A percentile compares a stretch with the other conserved stretches of the same genome.
Conservation (phyloP, 2,329 filamentous ascomycete species). For the Stagonosporopsis tanaceti region DNA sequence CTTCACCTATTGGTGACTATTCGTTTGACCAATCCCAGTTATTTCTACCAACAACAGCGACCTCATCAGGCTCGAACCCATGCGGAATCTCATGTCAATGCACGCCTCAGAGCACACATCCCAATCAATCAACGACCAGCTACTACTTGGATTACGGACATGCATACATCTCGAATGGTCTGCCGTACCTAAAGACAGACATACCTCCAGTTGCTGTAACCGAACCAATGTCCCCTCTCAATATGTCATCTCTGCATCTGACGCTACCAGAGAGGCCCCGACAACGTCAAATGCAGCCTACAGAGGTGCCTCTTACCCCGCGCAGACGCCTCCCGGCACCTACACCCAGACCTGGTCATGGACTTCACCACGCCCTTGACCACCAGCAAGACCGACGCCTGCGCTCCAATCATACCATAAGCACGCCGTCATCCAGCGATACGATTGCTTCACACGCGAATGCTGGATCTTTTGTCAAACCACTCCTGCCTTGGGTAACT, state of each 20-base stretch:
- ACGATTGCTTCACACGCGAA: not conserved
- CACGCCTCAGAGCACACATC: conserved; percentile 23
- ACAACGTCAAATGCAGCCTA: conserved; percentile 21
- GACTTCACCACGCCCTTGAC: conserved; percentile 39
- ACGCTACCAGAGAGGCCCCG: conserved; percentile 38
- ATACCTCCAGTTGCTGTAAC: conserved; percentile 14
- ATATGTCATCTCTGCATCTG: conserved; percentile 41
- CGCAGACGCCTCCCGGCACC: conserved; percentile 45
- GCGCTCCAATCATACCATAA: conserved; percentile 34
- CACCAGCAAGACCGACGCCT: conserved; percentile 44
- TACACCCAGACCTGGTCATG: conserved; percentile 37
- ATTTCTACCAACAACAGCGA: conserved; percentile 31
- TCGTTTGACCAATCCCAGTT: conserved; percentile 28
- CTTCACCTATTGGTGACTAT: conserved; percentile 41
- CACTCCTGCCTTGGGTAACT: conserved; percentile 31
- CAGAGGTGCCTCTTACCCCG: conserved; percentile 26
- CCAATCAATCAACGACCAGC: conserved; percentile 15
- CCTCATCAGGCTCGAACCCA: conserved; percentile 20
- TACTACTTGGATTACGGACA: conserved; percentile 35
- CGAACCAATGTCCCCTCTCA: conserved; percentile 39
- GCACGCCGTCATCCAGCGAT: conserved; percentile 16
- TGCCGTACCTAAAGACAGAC: conserved; percentile 31
- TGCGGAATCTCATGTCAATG: conserved; percentile 33
- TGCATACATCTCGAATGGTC: conserved; percentile 21
- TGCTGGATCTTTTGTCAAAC: conserved; percentile 29